A percentile compares a stretch with the other conserved stretches of the same genome.
These are phyloP conservation scores for Phaeoacremonium minimum DNA, from an alignment of 2,329 filamentous ascomycete genomes.

Conservation along the genomic window DNA sequence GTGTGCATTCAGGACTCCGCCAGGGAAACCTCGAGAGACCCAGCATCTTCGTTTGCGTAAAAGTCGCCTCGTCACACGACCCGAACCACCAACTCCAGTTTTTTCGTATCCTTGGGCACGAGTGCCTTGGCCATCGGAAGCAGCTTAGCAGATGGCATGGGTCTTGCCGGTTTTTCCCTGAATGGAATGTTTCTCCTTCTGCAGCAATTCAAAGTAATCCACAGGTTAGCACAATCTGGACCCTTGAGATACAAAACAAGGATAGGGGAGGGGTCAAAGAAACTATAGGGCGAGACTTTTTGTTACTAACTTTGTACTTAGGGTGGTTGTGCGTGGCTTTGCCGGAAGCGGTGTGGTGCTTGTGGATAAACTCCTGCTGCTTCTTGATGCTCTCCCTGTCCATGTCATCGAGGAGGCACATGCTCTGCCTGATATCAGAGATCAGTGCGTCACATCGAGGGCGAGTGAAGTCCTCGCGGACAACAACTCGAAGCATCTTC, in stretches of 20 bases:
- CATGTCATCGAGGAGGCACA: constrained; percentile 68
- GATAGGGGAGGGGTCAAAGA: not conserved
- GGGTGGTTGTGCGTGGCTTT: constrained; percentile 49
- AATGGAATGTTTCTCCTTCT: constrained; percentile 78
- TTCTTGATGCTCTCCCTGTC: constrained; percentile 67
- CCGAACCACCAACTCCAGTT: not conserved
- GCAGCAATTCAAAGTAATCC: constrained; percentile 8
- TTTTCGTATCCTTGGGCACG: not conserved
- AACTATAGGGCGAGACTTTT: not conserved
- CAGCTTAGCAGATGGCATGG: constrained; percentile 76
- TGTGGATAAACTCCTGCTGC: constrained; percentile 62
- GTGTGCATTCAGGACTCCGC: too few species aligned
- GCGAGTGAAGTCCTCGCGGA: constrained; percentile 87
- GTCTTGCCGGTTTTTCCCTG: constrained; percentile 91
- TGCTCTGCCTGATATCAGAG: constrained; percentile 71
- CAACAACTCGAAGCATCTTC: constrained; percentile 89
- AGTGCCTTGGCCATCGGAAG: too few species aligned
- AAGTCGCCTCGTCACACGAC: not conserved
- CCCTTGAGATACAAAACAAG: not conserved
- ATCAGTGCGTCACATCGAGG: constrained; percentile 77
- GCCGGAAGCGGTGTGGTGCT: constrained; percentile 47
- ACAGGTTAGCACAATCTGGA: not conserved
- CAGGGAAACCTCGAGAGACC: too few species aligned
- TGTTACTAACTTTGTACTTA: constrained; percentile 40
- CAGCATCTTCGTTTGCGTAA: too few species aligned